phyloP scores from a whole-genome alignment of 2,329 filamentous ascomycete species.

The Rhynchosporium secalis region DNA sequence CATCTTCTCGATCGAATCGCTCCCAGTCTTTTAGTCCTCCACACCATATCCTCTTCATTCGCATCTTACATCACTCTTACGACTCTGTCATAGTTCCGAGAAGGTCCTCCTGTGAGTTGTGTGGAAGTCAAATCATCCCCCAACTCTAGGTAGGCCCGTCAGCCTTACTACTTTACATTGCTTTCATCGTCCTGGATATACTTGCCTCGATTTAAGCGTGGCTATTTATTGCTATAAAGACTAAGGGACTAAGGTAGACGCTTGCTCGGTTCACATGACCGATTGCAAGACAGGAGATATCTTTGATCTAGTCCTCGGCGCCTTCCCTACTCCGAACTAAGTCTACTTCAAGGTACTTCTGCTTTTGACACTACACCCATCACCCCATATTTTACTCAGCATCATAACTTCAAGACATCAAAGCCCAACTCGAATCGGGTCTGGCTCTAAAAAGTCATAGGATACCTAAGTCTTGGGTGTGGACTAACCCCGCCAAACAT shows the following conservation, averaged over 20 bases:
- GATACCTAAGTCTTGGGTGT: constrained; percentile 17
- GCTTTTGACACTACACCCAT: constrained; percentile 18
- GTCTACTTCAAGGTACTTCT: constrained; percentile 16
- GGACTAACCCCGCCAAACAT: constrained; percentile 24
- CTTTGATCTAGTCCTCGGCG: constrained; percentile 21
- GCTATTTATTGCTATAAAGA: constrained; percentile 15
- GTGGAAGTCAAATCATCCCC: constrained; percentile 18
- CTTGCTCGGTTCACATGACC: constrained; percentile 14
- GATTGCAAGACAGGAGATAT: constrained; percentile 16
- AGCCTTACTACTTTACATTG: constrained; percentile 20
- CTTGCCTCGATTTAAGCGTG: constrained; percentile 26
- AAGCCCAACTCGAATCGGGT: constrained; percentile 26
- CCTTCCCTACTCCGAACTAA: constrained; percentile 23
- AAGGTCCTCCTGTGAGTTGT: constrained; percentile 14
- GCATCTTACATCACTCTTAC: neutral
- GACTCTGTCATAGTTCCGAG: constrained; percentile 23
- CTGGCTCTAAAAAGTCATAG: constrained; percentile 22
- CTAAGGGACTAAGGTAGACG: constrained; percentile 25
- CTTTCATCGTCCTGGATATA: constrained; percentile 22
- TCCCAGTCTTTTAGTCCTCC: constrained; percentile 12
- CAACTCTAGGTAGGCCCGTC: constrained; percentile 15
- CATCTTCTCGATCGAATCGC: neutral
- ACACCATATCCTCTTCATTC: constrained; percentile 8
- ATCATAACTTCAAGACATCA: constrained; percentile 22
- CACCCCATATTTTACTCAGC: neutral